Evolutionary conservation across 208 protist genomes (phyloP), one percentile per base, ranked within the genome.

Genomic region (Novymonas esmeraldas): DNA sequence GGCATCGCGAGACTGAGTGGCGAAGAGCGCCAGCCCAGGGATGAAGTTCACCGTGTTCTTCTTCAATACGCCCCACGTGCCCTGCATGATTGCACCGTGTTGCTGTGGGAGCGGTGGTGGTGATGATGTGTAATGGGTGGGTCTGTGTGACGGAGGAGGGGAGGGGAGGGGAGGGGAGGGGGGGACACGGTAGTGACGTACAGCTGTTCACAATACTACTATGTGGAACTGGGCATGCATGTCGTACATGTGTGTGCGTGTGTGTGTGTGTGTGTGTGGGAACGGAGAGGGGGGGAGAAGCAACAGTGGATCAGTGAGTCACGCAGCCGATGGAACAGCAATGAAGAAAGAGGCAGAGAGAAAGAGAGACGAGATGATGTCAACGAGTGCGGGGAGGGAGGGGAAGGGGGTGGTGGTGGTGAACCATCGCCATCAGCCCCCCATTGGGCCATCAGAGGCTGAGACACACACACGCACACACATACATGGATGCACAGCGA

Each of bases 11-110:
- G 78, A 81, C 52, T 94, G 66, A 55, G 22, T 82, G 46, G 78
- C 78, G 69, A 96, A 93, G 31, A 78, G 38, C 20, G 70, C 38
- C 28, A 92, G 33, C 4, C 87, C 91, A 7, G 86, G 81, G 41
- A 93, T 48, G 49, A 92, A 78, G 73, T 93, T 94, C 38, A 61
- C 46, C 62, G 77, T 87, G 76, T 93, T 96, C 76, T 88, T 93
- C 72, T 86, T 87, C 57, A 96, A 66, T 34, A 91, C 67, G 36
- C 71, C 24, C 80, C 83, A 93, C 60, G 77, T 88, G 55, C 88
- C 91, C 80, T 94, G 91, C 90, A 95, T 95, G 68, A 44, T 45
- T 34, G 62, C 20, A 28, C 6, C 28, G 13, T 13, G n/a, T 41
- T 9, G 16, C 6, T 9, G 26, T 18, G 18, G 33, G 29, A 60